phyloP scores from a whole-genome alignment of 2,329 filamentous ascomycete species.

The Xylaria sp. region DNA sequence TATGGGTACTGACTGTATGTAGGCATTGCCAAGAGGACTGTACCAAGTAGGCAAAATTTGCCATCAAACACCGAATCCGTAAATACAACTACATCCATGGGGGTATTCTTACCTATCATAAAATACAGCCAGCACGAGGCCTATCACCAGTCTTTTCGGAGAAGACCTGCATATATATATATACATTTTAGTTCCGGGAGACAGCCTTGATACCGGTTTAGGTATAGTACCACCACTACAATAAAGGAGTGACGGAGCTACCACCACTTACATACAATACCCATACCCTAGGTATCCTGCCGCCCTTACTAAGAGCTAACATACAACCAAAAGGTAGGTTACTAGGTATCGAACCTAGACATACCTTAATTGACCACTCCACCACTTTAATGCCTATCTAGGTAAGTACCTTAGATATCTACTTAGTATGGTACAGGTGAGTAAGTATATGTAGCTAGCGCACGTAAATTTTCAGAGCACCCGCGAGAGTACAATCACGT shows the following conservation, averaged over 20 bases:
- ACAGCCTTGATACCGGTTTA: not conserved
- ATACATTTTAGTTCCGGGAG: not conserved
- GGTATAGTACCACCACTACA: no score
- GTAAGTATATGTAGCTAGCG: not conserved
- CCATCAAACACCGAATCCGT: not conserved
- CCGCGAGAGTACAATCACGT: conserved; percentile 18
- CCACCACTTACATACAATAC: not conserved
- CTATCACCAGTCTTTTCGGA: not conserved
- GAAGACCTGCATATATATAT: not conserved
- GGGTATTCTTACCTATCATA: no score
- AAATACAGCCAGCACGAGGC: no score
- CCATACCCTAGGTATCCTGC: not conserved
- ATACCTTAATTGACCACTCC: not conserved
- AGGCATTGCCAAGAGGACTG: no score
- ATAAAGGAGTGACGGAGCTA: no score
- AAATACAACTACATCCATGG: not conserved
- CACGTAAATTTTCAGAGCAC: conserved; percentile 34
- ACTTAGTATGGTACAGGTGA: not conserved
- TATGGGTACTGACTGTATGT: no score
- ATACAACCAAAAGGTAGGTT: not conserved
- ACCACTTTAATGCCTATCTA: not conserved
- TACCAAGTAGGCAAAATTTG: not conserved
- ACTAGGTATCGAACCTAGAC: no score
- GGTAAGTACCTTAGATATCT: not conserved
- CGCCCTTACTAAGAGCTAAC: not conserved